Evolutionary conservation across 768 basidiomycete genomes (phyloP).

Genomic region (Lactarius indigo): DNA sequence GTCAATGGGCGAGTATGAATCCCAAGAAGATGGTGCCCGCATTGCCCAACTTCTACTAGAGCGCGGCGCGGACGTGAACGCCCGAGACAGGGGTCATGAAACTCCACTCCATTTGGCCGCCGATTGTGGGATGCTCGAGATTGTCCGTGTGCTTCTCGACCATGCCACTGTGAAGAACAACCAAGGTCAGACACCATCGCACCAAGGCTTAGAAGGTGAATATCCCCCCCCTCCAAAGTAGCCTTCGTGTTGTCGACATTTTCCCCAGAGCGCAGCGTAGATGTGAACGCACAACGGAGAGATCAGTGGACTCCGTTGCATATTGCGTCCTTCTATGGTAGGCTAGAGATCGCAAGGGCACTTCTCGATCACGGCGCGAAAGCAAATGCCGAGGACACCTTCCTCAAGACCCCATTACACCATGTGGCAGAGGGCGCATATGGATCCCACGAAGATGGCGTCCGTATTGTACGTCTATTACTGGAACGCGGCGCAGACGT

Average conservation of each 20-base stretch:
- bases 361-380: not conserved
- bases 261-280: not conserved
- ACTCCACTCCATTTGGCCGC: not conserved
- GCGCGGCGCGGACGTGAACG: not conserved
- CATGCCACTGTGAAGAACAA: not conserved
- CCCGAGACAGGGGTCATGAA: not conserved
- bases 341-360: not conserved
- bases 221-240: not conserved
- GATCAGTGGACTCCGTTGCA: not conserved
- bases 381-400: not conserved
- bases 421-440: not conserved
- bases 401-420: not conserved
- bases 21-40: not conserved
- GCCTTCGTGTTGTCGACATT: not conserved
- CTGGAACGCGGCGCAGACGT: not conserved
- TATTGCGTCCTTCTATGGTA: not conserved
- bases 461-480: not conserved
- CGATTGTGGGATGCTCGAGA: not conserved
- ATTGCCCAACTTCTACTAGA: not conserved
- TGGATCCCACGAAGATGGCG: not conserved
- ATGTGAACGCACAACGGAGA: not conserved
- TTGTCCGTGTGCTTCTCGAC: not conserved
- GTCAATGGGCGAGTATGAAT: not conserved
- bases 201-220: not conserved
- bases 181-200: not conserved